Evolutionary conservation across 1,139 yeast species (phyloP), one percentile per base, ranked within the genome.

Genomic region (Lizanozyma gosingica): DNA sequence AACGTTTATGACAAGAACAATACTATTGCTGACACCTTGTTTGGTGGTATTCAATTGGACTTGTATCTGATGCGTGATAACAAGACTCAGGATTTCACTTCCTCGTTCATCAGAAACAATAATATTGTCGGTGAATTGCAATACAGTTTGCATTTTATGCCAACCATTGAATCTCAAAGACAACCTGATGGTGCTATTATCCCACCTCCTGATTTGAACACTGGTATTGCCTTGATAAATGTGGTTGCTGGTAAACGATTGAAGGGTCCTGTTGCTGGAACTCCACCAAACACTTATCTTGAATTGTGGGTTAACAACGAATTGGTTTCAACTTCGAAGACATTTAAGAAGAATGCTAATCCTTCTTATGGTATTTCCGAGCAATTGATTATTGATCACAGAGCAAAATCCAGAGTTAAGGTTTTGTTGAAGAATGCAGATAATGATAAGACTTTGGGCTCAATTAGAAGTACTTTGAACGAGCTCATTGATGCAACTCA

Each of bases 181-280:
- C 74, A 81, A 50, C 88, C 86, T 3, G 95, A 87, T 61, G 97
- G 97, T 41, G 83, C 94, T 8, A 68, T 74, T 39, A 82, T 78
- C 49, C 90, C 95, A 38, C 88, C 95, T 37, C 96, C 95, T 40
- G 96, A 88, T 50, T 77, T 87, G 59, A 88, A 87, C 61, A 86
- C 97, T 15, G 98, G 98, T 71, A 82, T 92, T 52, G 79, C 83
- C 18, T 75, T 81, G 53, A 59, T 83, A 43, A 70, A 66, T 42
- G 56, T 78, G 38, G 50, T 57, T n/a, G 77, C 71, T 46, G 80
- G 77, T 17, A 70, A 80, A 59, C 66, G 72, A 59, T 67, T 60
- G 65, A 62, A 47, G 60, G 64, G 56, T 54, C 50, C 56, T 14
- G 57, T 57, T 35, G 55, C 58, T n/a, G 73, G 67, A 36, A 67